A percentile compares a stretch with the other conserved stretches of the same genome.
Evolutionary conservation across 768 basidiomycete species (phyloP).

Genomic region (Tricholoma bakamatsutake): DNA sequence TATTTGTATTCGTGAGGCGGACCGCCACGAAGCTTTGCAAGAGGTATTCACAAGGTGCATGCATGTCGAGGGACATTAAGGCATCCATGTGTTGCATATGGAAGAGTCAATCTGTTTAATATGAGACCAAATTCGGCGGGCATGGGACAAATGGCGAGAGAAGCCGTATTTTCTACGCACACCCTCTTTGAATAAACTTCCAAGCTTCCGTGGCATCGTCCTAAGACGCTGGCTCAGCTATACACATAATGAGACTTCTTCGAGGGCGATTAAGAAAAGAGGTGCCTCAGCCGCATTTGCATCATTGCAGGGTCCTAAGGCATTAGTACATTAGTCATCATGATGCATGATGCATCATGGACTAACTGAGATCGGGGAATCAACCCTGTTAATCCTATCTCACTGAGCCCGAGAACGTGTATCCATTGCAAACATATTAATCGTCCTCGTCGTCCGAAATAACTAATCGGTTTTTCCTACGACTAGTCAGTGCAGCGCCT

Average conservation of each 20-base stretch:
- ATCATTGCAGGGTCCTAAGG: neutral
- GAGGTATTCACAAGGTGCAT: neutral
- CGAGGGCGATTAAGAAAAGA: neutral
- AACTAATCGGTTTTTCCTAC: slow-evolving; percentile 24
- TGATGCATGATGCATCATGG: too few species aligned
- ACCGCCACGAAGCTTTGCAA: neutral
- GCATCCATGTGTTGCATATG: neutral
- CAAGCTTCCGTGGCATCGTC: neutral
- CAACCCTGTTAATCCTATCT: neutral
- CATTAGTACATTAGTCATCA: neutral
- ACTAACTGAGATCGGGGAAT: neutral
- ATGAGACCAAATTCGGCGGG: neutral
- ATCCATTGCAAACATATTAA: neutral
- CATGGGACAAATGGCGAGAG: neutral
- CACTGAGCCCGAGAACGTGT: neutral
- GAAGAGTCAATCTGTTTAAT: neutral
- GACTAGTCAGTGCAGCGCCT: neutral
- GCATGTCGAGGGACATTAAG: neutral
- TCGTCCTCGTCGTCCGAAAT: slow-evolving; percentile 29
- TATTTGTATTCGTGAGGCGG: neutral
- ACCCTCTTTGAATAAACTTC: neutral
- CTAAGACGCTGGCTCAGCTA: neutral
- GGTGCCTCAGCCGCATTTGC: neutral
- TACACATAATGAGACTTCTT: neutral
- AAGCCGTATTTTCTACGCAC: neutral